Evolutionary conservation across 2,329 filamentous ascomycete genomes (phyloP).

Genomic region (Colletotrichum liaoningense): DNA sequence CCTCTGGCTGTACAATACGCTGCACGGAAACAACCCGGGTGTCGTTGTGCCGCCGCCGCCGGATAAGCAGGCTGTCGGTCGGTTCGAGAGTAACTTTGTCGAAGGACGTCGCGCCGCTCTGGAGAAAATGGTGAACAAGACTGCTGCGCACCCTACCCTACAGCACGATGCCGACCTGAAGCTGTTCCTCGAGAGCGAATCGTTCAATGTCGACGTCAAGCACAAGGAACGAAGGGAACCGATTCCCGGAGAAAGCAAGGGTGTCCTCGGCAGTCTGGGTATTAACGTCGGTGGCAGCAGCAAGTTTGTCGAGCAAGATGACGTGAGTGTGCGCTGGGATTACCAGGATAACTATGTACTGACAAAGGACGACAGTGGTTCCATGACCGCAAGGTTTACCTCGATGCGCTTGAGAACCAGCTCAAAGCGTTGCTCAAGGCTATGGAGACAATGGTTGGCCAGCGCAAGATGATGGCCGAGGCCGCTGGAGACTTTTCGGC

Average conservation of each 20-base stretch:
- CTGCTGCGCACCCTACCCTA: slow-evolving; percentile 85
- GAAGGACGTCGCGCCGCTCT: slow-evolving; percentile 90
- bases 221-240: slow-evolving; percentile 95
- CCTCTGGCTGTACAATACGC: slow-evolving; percentile 94
- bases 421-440: slow-evolving; percentile 91
- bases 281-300: slow-evolving; percentile 79
- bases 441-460: slow-evolving; percentile 90
- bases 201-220: slow-evolving; percentile 96
- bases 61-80: slow-evolving; percentile 96
- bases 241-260: slow-evolving; percentile 88
- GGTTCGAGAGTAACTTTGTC: slow-evolving; percentile 97
- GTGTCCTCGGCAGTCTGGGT: slow-evolving; percentile 87
- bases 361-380: slow-evolving; percentile 77
- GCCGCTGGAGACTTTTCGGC: slow-evolving; percentile 93
- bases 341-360: background rate
- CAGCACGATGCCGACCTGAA: slow-evolving; percentile 96
- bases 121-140: slow-evolving; percentile 99
- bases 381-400: slow-evolving; percentile 93
- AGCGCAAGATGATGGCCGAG: slow-evolving; percentile 93
- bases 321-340: slow-evolving; percentile 66
- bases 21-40: slow-evolving; percentile 94
- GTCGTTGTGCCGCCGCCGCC: slow-evolving; percentile 95
- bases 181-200: slow-evolving; percentile 95
- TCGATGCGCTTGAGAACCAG: slow-evolving; percentile 93
- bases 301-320: slow-evolving; percentile 98